Conservation (phyloP, 2,329 filamentous ascomycete genomes). For the Beauveria sp. region DNA sequence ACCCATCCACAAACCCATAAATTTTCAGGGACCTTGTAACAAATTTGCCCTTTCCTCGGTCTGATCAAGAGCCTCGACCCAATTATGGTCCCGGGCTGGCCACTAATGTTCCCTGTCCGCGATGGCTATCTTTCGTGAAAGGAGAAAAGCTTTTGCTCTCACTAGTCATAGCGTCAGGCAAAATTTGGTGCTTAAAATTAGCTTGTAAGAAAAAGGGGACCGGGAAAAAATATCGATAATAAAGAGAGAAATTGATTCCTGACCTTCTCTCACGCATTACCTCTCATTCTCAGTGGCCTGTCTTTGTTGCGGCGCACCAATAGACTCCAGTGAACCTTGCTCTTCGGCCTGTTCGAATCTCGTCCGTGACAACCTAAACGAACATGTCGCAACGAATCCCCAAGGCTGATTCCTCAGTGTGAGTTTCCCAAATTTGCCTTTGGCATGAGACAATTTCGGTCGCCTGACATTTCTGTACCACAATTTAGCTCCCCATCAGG, state of each 20-base stretch:
- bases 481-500: background rate
- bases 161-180: slow-evolving; percentile 3
- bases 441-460: background rate
- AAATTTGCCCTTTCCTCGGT: background rate
- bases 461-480: background rate
- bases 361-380: background rate
- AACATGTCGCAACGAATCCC: slow-evolving; percentile 2
- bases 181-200: slow-evolving; percentile 1
- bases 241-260: background rate
- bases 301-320: background rate
- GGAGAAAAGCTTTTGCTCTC: background rate
- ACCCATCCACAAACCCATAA: background rate
- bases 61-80: background rate
- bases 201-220: slow-evolving; percentile 2
- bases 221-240: background rate
- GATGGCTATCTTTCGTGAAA: background rate
- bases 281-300: background rate
- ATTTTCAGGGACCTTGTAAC: background rate
- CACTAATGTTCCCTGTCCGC: background rate
- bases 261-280: background rate
- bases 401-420: slow-evolving; percentile 4
- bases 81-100: background rate
- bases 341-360: background rate
- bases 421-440: background rate
- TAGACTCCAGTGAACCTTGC: background rate